Conservation (phyloP, 306 rosid species). For the Vicia faba region DNA sequence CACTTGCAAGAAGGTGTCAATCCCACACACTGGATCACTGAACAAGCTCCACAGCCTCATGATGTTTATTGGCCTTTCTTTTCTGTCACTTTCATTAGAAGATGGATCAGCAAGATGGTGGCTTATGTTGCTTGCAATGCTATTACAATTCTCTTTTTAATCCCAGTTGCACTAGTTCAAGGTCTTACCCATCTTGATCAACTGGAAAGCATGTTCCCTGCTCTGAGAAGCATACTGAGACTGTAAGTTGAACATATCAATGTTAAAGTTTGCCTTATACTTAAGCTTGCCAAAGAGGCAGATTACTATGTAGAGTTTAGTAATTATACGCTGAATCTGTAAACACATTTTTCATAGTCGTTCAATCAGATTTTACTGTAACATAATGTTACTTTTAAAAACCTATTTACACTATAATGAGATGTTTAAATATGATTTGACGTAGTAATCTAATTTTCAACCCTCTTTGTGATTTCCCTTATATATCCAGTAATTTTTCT, state of each 20-base stretch:
- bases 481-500: too few species aligned
- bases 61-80: slow-evolving; percentile 91
- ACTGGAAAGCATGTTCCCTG: slow-evolving; percentile 72
- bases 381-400: neutral
- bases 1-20: slow-evolving; percentile 68
- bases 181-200: slow-evolving; percentile 71
- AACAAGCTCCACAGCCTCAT: slow-evolving; percentile 79
- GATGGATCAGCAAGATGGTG: slow-evolving; percentile 65
- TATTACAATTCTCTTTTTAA: slow-evolving; percentile 67
- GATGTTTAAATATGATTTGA: neutral
- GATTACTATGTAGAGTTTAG: neutral
- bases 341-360: neutral
- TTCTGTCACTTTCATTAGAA: slow-evolving; percentile 59
- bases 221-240: slow-evolving; percentile 53
- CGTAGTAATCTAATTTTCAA: too few species aligned
- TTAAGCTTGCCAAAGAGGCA: neutral
- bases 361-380: neutral
- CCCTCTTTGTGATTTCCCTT: too few species aligned
- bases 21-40: slow-evolving; percentile 80
- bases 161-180: slow-evolving; percentile 79
- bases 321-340: neutral
- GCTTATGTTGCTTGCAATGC: slow-evolving; percentile 55
- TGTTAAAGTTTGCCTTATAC: slow-evolving; percentile 7
- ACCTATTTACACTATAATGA: neutral
- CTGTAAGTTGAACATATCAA: slow-evolving; percentile 55